A percentile compares a stretch with the other conserved stretches of the same genome.
Conservation (phyloP, 441 rosid genomes). For the Rhodomyrtus psidioides region DNA sequence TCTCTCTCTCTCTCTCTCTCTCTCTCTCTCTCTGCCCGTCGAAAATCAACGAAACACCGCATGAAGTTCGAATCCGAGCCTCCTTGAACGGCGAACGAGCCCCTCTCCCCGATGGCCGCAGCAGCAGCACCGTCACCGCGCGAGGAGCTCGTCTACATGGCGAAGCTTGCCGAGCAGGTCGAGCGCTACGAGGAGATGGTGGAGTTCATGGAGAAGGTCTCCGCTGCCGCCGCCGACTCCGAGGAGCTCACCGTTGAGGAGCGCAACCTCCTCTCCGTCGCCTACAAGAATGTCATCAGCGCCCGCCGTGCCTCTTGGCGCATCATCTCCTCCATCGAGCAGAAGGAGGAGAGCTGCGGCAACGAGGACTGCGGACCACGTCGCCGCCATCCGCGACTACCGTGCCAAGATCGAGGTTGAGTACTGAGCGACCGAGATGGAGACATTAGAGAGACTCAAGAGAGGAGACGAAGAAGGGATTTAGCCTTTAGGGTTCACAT, state of each 20-base stretch:
- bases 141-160: neutral
- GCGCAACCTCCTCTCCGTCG: slow-evolving; percentile 68
- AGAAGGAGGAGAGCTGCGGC: slow-evolving; percentile 76
- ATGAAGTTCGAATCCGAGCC: too few relatives aligned
- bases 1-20: neutral
- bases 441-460: too few relatives aligned
- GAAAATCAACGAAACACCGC: too few relatives aligned
- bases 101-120: neutral
- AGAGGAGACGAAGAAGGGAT: too few relatives aligned
- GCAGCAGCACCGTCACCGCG: neutral
- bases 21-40: neutral
- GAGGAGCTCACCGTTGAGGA: slow-evolving; percentile 65
- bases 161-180: neutral
- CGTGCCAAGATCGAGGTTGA: slow-evolving; percentile 64
- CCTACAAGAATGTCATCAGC: slow-evolving; percentile 75
- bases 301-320: slow-evolving; percentile 81
- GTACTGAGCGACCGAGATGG: too few relatives aligned
- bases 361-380: slow-evolving; percentile 79
- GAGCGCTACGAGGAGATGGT: slow-evolving; percentile 78
- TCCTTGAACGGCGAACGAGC: too few relatives aligned
- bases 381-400: slow-evolving; percentile 52
- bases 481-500: too few relatives aligned
- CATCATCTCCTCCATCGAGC: slow-evolving; percentile 70
- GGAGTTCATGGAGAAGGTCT: slow-evolving; percentile 70
- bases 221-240: slow-evolving; percentile 31